Conservation (phyloP, 192 early-diverging fungal species). For the Podila minutissima region DNA sequence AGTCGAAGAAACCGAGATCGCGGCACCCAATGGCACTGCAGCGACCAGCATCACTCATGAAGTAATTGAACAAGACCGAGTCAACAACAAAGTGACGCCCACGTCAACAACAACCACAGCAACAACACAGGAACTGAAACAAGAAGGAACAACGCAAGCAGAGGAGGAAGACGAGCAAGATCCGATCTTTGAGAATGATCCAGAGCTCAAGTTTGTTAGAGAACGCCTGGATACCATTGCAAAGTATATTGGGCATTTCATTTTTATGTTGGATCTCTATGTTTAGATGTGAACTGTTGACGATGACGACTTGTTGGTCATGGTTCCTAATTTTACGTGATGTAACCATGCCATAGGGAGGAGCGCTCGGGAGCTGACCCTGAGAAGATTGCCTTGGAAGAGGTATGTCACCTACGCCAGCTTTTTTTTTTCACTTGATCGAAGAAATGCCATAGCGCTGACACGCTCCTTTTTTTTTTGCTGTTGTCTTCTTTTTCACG, state of each 20-base stretch:
- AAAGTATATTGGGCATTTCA: slow-evolving; percentile 9
- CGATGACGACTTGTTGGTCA: neutral
- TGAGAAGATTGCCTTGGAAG: slow-evolving; percentile 41
- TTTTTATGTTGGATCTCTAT: neutral
- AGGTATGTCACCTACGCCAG: slow-evolving; percentile 18
- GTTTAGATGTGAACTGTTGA: neutral
- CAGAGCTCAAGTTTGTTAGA: slow-evolving; percentile 23
- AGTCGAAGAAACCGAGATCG: neutral
- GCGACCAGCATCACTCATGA: neutral
- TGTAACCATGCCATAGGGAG: slow-evolving; percentile 9
- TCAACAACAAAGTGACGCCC: neutral
- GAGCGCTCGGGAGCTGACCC: slow-evolving; percentile 34
- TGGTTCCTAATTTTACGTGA: neutral
- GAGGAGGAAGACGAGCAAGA: neutral
- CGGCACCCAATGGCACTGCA: neutral
- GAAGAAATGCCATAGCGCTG: neutral
- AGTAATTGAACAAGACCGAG: neutral
- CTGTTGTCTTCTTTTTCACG: neutral
- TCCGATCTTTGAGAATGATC: slow-evolving; percentile 10
- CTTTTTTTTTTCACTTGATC: neutral
- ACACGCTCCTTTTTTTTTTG: neutral
- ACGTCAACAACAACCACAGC: neutral
- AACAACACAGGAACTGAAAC: too few species aligned
- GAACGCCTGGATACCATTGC: slow-evolving; percentile 33
- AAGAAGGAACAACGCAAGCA: neutral